phyloP scores from a whole-genome alignment of 306 rosid genomes.

The Parietaria judaica region DNA sequence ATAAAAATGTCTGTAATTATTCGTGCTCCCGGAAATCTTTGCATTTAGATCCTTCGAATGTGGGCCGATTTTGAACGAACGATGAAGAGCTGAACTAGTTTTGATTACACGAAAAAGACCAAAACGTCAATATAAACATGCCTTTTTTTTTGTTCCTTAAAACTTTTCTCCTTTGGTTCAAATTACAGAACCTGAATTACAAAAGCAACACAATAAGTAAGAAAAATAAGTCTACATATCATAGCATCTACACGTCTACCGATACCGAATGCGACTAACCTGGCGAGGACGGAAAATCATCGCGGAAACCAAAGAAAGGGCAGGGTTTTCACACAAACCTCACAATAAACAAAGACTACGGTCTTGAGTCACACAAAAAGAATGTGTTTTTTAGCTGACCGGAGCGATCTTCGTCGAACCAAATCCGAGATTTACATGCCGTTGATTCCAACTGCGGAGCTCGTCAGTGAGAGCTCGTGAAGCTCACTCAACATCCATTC shows the following conservation, averaged over 20 bases:
- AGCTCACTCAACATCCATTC: slow-evolving; percentile 98
- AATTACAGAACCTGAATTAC: slow-evolving; percentile 49
- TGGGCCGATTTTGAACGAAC: slow-evolving; percentile 16
- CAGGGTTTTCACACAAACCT: slow-evolving; percentile 59
- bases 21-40: slow-evolving; percentile 16
- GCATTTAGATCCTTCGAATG: slow-evolving; percentile 17
- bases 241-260: slow-evolving; percentile 47
- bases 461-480: slow-evolving; percentile 93
- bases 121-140: slow-evolving; percentile 51
- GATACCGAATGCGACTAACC: slow-evolving; percentile 42
- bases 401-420: slow-evolving; percentile 26
- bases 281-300: slow-evolving; percentile 61
- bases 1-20: background rate
- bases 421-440: slow-evolving; percentile 14
- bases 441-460: slow-evolving; percentile 46
- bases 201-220: slow-evolving; percentile 42
- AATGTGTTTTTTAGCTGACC: slow-evolving; percentile 37
- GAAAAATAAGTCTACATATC: slow-evolving; percentile 42
- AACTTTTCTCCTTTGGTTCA: slow-evolving; percentile 21
- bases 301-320: slow-evolving; percentile 42
- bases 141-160: slow-evolving; percentile 9
- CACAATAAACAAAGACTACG: slow-evolving; percentile 42
- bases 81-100: slow-evolving; percentile 23
- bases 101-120: slow-evolving; percentile 32
- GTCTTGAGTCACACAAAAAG: slow-evolving; percentile 39